Conservation (phyloP, 305 asterid species). For the Coffea humblotiana region DNA sequence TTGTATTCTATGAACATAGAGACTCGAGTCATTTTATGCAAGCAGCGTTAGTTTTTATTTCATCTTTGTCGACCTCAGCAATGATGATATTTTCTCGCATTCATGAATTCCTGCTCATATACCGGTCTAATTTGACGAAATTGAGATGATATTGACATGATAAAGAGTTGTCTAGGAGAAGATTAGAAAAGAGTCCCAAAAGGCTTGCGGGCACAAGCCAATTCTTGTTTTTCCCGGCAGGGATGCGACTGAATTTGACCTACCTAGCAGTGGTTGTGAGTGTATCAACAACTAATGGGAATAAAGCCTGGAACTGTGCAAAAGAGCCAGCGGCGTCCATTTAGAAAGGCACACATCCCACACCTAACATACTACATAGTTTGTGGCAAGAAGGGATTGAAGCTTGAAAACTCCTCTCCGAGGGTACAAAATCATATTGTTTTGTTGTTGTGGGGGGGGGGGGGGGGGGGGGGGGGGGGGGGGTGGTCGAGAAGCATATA, state of each 20-base stretch:
- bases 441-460: too few species aligned
- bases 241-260: background rate
- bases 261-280: background rate
- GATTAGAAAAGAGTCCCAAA: background rate
- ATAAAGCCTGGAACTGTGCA: background rate
- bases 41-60: too few species aligned
- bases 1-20: too few species aligned
- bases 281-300: background rate
- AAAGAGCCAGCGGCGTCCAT: background rate
- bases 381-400: background rate
- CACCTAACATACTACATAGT: background rate
- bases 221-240: background rate
- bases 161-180: background rate
- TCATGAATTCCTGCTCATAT: too few species aligned
- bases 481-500: background rate
- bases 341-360: background rate
- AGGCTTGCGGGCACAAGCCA: background rate
- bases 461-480: background rate
- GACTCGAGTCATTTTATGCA: too few species aligned
- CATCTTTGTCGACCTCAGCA: too few species aligned
- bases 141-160: too few species aligned
- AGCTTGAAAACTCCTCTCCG: background rate
- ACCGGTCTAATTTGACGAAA: too few species aligned
- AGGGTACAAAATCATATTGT: background rate
- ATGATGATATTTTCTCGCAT: too few species aligned